Base-by-base conservation (phyloP, 139 green algal species). In the Chlorella sp. region DNA sequence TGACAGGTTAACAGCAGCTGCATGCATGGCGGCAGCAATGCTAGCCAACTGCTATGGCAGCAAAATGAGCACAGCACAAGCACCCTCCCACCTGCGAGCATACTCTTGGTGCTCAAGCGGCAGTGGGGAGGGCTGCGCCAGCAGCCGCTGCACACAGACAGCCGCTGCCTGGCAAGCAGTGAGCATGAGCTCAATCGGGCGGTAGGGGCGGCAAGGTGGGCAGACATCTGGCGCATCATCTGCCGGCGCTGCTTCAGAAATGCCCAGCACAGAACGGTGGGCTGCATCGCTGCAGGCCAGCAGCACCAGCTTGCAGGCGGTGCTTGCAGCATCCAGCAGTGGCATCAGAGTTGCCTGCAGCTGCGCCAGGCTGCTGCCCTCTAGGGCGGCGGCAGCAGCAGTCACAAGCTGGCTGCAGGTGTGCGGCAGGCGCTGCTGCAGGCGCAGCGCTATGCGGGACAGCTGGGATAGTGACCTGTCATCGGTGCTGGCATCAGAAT, bases 221-320 rank as follows among this genome's bases (percentile, higher is more conserved):
- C 36, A 55, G 12, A 38, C 3, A 3, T 38, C n/a, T 38, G 28
- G 64, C 7, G 64, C 26, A 71, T 71, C 26, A 30, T 71, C 12
- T 4, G 64, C 64, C 23, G 64, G 32, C 18, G 36, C 68, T 2
- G 68, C 68, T 18, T 39, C 68, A 5, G 68, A 36, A 11, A 20
- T 30, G 36, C 68, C 68, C 4, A 41, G 68, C 68, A 74, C 20
- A 36, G 25, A 20, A 21, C 68, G 47, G 68, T 74, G 68, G 15
- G 4, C 68, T 23, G 68, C 36, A 25, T 74, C 68, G 2, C 36
- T 11, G 36, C 68, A 56, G 7, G 68, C 68, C 36, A 74, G 68
- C 26, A 25, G 68, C 32, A 74, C 17, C 68, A 74, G 68, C 68
- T 55, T 74, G 68, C 68, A 74, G 36, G 68, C 68, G 2, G 68